Conservation (phyloP, 2,329 filamentous ascomycete species). For the Alternaria sp. region DNA sequence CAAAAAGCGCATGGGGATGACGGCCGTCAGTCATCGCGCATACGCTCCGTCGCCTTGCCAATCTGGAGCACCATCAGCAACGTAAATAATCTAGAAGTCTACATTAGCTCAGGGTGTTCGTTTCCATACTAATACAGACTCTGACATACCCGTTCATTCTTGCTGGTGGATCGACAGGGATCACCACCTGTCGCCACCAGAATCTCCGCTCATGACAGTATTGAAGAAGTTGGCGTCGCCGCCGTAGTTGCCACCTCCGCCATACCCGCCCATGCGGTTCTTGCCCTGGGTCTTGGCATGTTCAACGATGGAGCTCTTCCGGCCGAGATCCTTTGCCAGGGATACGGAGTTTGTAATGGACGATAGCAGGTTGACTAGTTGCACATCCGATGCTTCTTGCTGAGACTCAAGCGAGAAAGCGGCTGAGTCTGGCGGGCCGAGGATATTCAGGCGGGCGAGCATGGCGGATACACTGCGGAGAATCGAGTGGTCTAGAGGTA, state of each 20-base stretch:
- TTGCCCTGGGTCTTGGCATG: conserved; percentile 46
- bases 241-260: background rate
- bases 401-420: conserved; percentile 74
- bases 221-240: conserved; percentile 30
- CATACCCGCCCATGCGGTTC: conserved; percentile 25
- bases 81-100: background rate
- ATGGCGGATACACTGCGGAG: conserved; percentile 89
- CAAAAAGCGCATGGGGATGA: background rate
- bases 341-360: conserved; percentile 75
- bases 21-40: background rate
- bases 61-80: conserved; percentile 3
- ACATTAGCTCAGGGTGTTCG: background rate
- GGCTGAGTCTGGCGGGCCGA: conserved; percentile 71
- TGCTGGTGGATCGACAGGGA: background rate
- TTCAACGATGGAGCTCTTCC: conserved; percentile 66
- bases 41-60: background rate
- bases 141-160: background rate
- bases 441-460: conserved; percentile 79
- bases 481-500: conserved; percentile 67
- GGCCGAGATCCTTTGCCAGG: conserved; percentile 74
- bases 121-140: background rate
- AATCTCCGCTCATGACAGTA: conserved; percentile 25
- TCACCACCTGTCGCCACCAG: conserved; percentile 18
- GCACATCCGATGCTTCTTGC: conserved; percentile 83
- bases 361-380: conserved; percentile 77